These are phyloP conservation scores for Ophiostoma pallidulum DNA, from an alignment of 2,329 filamentous ascomycete genomes.

Conservation along the genomic window DNA sequence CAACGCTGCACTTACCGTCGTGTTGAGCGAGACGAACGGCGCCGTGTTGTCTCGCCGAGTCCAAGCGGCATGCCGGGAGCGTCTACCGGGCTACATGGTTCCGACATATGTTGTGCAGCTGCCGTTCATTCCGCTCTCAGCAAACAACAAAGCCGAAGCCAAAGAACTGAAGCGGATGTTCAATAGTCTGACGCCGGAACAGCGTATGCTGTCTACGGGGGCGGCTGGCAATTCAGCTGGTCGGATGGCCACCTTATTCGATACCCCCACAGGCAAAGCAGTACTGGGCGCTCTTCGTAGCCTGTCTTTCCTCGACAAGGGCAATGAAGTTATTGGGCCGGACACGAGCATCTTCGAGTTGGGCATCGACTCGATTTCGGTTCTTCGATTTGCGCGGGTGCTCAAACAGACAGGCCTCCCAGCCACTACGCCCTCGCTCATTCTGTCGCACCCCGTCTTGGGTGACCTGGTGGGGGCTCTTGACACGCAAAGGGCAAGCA, in stretches of 20 bases:
- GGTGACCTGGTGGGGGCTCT: constrained; percentile 36
- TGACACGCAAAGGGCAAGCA: constrained; percentile 3
- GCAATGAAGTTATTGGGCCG: constrained; percentile 35
- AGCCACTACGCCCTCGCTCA: constrained; percentile 53
- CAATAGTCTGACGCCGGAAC: constrained; percentile 44
- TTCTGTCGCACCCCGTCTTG: constrained; percentile 55
- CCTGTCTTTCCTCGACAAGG: constrained; percentile 37
- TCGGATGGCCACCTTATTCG: not conserved
- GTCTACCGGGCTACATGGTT: constrained; percentile 79
- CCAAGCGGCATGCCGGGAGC: constrained; percentile 54
- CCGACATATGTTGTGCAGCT: constrained; percentile 73
- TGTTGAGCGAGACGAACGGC: not conserved
- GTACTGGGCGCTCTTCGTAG: constrained; percentile 35
- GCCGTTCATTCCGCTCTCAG: constrained; percentile 64
- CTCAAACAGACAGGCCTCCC: constrained; percentile 57
- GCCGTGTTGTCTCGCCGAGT: constrained; percentile 36
- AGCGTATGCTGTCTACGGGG: constrained; percentile 52
- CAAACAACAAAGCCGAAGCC: constrained; percentile 82
- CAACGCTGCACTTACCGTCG: too few species aligned
- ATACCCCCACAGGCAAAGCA: not conserved
- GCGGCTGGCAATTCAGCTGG: constrained; percentile 24
- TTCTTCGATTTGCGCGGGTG: constrained; percentile 56
- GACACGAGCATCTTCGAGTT: constrained; percentile 71
- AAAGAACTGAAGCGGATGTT: constrained; percentile 63
- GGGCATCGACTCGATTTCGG: constrained; percentile 81